Evolutionary conservation across 768 basidiomycete genomes (phyloP), one percentile per base, ranked within the genome.

Genomic region (Russula compacta): DNA sequence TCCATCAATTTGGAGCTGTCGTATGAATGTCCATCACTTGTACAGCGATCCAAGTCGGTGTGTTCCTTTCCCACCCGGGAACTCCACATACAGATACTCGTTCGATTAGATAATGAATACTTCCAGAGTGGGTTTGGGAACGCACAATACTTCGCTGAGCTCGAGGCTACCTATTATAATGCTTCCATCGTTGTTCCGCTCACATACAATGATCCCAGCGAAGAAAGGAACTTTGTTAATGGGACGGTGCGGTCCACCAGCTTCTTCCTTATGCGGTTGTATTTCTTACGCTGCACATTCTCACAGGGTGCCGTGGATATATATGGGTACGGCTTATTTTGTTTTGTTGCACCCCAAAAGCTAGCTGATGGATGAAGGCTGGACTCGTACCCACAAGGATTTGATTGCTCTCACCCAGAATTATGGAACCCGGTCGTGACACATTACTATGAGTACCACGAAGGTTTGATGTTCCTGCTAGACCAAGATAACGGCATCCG

Each of bases 371-470:
- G 52, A 63, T 24, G 33, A 50, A 35, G 58, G 32, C 32, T 66
- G 60, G 89, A 90, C 67, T 79, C 81, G 0, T 91, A 91, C 62
- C 87, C 88, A 1, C 87, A 91, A 75, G 76, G 79, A 0, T 92
- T 89, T 66, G 89, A 92, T 67, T 92, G 90, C 69, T 87, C 87
- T 0, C 79, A 86, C 62, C 87, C 90, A 2, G 74, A 75, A 1
- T 68, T 63, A 0, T 92, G 90, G 91, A 79, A 69, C 12, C 80
- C 80, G 2, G 80, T 92, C n/a, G 74, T 75, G 0, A 80, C 81
- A 2, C 81, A 78, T 64, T 90, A 89, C 67, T 78, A 84, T 56
- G 68, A 73, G 15, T 92, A 89, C 64, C 90, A 91, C 67, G 43
- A 72, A 63, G 59, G 72, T 67, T 69, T 67, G 66, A 63, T 63